Base-by-base conservation (phyloP, 805 yeast genomes). In the Pichia scutulata region DNA sequence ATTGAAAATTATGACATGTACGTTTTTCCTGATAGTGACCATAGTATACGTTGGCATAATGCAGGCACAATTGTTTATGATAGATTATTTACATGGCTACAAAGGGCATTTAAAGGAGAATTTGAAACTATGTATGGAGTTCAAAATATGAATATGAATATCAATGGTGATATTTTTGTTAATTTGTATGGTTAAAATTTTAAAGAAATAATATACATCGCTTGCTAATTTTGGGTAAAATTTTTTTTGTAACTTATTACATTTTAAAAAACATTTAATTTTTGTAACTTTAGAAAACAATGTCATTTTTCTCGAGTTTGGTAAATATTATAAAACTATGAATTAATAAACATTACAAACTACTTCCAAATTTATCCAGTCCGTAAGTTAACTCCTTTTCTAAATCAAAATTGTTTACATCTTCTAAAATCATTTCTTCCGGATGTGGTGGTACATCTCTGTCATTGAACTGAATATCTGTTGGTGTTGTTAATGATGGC, bases 1-100 rank as follows among this genome's bases (percentile, higher is more conserved):
- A 78, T 89, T n/a, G 95, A 87, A 61, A 93, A 93, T 67, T 86
- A 81, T 57, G 93, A 86, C 60, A 70, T 84, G 52, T 84, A 81
- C 69, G 75, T 85, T 8, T 86, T 86, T 73, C 92, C 95, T 5
- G 95, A 86, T 60, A 80, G 86, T 36, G 89, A 86, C 59, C 95
- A 86, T 61, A 70, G 80, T 39, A 85, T 86, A 52, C 69, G 78
- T 43, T 82, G 77, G 65, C 92, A 86, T 62, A 84, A 86, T 63
- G 92, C 88, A 2, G 77, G 79, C 57, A 70, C 61, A n/a, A 77
- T 86, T 9, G 82, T 86, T 19, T 85, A 76, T 62, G 87, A 86
- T 62, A 80, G 80, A 64, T 67, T 86, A 39, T 64, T 84, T 23
- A 64, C 65, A 48, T 86, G 95, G 95, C 66, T 84, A 41, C 66